Evolutionary conservation across 2,329 filamentous ascomycete genomes (phyloP), one percentile per base, ranked within the genome.

Genomic region (Pyrenochaeta sp.): DNA sequence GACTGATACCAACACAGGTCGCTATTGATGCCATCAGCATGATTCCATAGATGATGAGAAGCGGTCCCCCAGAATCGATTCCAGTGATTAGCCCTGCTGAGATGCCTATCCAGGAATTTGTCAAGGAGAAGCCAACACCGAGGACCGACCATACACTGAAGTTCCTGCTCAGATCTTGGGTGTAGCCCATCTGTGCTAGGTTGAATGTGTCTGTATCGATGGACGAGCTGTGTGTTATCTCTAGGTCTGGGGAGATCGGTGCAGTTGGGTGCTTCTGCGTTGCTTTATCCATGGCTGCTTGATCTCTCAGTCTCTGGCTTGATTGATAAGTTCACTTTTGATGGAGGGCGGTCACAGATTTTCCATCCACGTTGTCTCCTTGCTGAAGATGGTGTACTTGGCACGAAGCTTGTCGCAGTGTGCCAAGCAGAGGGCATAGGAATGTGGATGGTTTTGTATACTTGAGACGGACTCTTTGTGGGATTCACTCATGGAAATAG

Each of bases 31-130:
- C 73, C 40, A 82, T 76, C 56, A 80, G 72, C 17, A 81, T 77
- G 62, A 82, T 76, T 11, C 81, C 81, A 60, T 82, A 83, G 49
- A 83, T 75, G 53, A 82, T 77, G 48, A 82, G 71, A 1, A 81
- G 62, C 2, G 81, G 78, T 1, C 81, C 81, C 17, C 81, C 81
- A 9, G 78, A 80, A 33, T 78, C 81, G 71, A 83, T 82, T 27
- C 80, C 81, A 1, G 80, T 82, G 52, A 81, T 73, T 55, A 83
- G 58, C 4, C 78, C 79, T 7, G 79, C 78, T 1, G 79, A 80
- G 45, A 83, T 81, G 44, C 78, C 81, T 54, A 81, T 81, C 81
- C 80, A 83, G 1, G 79, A 81, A 56, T 83, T 82, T 23, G 80
- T 81, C 49, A 83, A 75, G 7, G 78, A 81, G 62, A 82, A 83